These are phyloP conservation scores for Solanum hybrid DNA, from an alignment of 305 asterid genomes.

Conservation along the genomic window DNA sequence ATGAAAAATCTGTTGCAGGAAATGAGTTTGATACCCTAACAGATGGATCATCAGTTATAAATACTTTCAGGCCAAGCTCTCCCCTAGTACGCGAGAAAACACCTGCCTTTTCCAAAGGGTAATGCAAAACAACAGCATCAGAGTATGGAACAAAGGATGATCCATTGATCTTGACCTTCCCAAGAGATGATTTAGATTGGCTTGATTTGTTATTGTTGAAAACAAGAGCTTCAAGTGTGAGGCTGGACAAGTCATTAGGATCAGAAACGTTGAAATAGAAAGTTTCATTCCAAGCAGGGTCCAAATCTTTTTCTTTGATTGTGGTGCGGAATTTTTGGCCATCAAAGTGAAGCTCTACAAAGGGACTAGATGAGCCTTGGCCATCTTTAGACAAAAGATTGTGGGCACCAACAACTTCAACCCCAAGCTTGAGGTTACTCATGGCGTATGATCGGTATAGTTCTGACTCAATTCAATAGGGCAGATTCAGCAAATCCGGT, in stretches of 20 bases:
- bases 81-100: slow-evolving; percentile 64
- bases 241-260: slow-evolving; percentile 41
- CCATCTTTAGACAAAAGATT: slow-evolving; percentile 79
- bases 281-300: slow-evolving; percentile 75
- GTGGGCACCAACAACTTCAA: slow-evolving; percentile 79
- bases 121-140: slow-evolving; percentile 68
- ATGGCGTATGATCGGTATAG: slow-evolving; percentile 15
- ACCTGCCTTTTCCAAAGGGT: slow-evolving; percentile 67
- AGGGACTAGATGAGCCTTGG: slow-evolving; percentile 60
- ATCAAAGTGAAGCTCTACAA: slow-evolving; percentile 71
- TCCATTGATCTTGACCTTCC: slow-evolving; percentile 55
- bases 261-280: slow-evolving; percentile 65
- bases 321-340: slow-evolving; percentile 73
- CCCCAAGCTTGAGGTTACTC: slow-evolving; percentile 78
- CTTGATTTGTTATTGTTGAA: slow-evolving; percentile 34
- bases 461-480: neutral
- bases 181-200: slow-evolving; percentile 54
- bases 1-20: slow-evolving; percentile 37
- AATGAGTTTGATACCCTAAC: slow-evolving; percentile 39
- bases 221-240: slow-evolving; percentile 64
- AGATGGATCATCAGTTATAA: slow-evolving; percentile 53
- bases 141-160: slow-evolving; percentile 59
- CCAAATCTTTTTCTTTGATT: slow-evolving; percentile 67
- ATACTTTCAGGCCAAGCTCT: slow-evolving; percentile 74
- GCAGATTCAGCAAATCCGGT: neutral